Conservation (phyloP, 1,284 basidiomycete species). For the Chalciporus piperatoides region DNA sequence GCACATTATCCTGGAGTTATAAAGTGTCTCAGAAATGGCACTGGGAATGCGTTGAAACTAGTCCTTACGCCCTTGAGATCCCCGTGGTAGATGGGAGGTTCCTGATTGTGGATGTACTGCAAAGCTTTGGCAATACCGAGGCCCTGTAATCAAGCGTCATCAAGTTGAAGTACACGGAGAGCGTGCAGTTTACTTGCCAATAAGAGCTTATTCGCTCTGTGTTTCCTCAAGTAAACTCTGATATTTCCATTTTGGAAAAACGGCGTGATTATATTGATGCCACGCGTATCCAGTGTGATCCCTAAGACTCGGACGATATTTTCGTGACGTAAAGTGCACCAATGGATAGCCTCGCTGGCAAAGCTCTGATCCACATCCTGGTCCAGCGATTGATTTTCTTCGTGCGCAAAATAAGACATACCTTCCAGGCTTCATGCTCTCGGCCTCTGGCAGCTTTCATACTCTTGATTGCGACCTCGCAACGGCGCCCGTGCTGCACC, state of each 20-base stretch:
- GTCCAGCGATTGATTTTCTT: background rate
- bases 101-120: conserved; percentile 32
- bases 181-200: conserved; percentile 19
- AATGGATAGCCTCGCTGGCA: conserved; percentile 30
- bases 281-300: conserved; percentile 9
- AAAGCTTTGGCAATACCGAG: conserved; percentile 33
- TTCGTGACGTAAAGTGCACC: conserved; percentile 24
- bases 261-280: conserved; percentile 35
- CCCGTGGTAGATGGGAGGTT: conserved; percentile 36
- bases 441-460: background rate
- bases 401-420: background rate
- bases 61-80: conserved; percentile 38
- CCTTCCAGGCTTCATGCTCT: conserved; percentile 7
- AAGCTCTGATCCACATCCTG: conserved; percentile 20
- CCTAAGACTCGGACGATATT: conserved; percentile 31
- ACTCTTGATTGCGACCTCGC: conserved; percentile 21
- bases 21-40: conserved; percentile 4
- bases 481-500: background rate
- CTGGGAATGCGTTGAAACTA: background rate
- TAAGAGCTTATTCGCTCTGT: conserved; percentile 18
- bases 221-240: conserved; percentile 21
- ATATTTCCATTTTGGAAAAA: conserved; percentile 38
- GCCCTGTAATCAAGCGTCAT: conserved; percentile 12
- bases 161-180: background rate
- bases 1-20: conserved; percentile 30